A percentile compares a stretch with the other conserved stretches of the same genome.
Evolutionary conservation across 768 basidiomycete species (phyloP).

Genomic region (Suillus fuscotomentosus): DNA sequence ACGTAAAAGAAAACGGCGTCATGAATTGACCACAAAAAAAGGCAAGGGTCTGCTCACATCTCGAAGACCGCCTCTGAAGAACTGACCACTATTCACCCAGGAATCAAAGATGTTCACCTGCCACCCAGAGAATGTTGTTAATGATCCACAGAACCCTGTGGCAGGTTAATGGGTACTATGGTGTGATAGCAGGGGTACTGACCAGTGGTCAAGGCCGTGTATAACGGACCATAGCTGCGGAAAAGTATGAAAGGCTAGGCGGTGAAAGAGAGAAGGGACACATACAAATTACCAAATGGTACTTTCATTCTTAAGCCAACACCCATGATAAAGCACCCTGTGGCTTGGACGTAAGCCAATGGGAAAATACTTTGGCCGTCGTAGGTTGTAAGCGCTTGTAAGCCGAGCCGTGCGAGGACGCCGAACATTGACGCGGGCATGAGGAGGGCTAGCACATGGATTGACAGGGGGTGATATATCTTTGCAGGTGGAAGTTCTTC

Average conservation of each 20-base stretch:
- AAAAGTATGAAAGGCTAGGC: conserved; percentile 9
- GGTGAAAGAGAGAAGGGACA: conserved; percentile 38
- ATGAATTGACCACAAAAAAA: neutral
- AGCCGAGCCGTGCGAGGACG: conserved; percentile 77
- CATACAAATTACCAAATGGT: conserved; percentile 78
- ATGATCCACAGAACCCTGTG: conserved; percentile 88
- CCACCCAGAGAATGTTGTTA: conserved; percentile 98
- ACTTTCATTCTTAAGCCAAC: conserved; percentile 67
- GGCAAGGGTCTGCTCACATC: conserved; percentile 49
- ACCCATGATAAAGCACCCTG: conserved; percentile 94
- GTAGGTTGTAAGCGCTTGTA: conserved; percentile 72
- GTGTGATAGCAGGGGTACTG: conserved; percentile 12
- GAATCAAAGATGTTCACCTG: conserved; percentile 84
- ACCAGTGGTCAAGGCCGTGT: conserved; percentile 88
- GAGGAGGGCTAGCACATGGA: conserved; percentile 66
- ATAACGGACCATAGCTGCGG: conserved; percentile 83
- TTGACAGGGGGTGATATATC: conserved; percentile 52
- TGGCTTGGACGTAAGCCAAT: conserved; percentile 80
- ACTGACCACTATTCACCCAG: conserved; percentile 68
- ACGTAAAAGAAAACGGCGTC: conserved; percentile 4
- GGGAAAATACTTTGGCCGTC: conserved; percentile 76
- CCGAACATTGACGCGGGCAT: conserved; percentile 85
- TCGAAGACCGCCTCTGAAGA: conserved; percentile 60
- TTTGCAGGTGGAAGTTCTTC: conserved; percentile 34
- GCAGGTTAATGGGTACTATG: conserved; percentile 1